These are phyloP conservation scores for Blastobotrys chiropterorum DNA, from an alignment of 805 yeast genomes.

Conservation along the genomic window DNA sequence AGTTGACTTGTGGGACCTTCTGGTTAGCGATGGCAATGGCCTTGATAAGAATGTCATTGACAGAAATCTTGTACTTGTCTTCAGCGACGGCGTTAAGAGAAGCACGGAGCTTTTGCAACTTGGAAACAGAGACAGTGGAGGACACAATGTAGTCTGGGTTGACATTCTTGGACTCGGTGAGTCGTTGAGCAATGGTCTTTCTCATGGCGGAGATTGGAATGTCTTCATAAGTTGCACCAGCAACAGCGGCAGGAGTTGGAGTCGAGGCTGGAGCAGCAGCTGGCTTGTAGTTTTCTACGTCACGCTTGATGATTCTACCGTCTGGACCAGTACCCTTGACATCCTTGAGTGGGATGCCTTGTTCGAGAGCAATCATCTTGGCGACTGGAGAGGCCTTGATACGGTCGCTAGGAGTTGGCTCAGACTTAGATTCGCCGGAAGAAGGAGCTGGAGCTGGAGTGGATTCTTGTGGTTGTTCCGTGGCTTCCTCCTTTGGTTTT, in stretches of 20 bases:
- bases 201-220: conserved; percentile 89
- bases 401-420: conserved; percentile 46
- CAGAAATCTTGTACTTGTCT: conserved; percentile 84
- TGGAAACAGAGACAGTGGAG: conserved; percentile 77
- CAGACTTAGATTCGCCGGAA: conserved; percentile 49
- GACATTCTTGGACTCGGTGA: conserved; percentile 74
- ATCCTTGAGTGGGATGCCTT: conserved; percentile 79
- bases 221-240: conserved; percentile 64
- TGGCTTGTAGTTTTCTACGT: conserved; percentile 68
- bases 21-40: conserved; percentile 86
- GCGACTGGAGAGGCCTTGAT: conserved; percentile 94
- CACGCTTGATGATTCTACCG: conserved; percentile 90
- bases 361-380: conserved; percentile 84
- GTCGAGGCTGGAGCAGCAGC: conserved; percentile 33
- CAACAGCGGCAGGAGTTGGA: conserved; percentile 41
- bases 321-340: conserved; percentile 90
- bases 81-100: conserved; percentile 80
- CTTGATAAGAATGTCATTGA: conserved; percentile 90
- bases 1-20: conserved; percentile 90
- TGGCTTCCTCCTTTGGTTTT: conserved; percentile 4
- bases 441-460: conserved; percentile 22
- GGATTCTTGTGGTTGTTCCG: conserved; percentile 17
- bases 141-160: conserved; percentile 92
- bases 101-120: conserved; percentile 85
- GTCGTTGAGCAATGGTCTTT: conserved; percentile 84